A percentile compares a stretch with the other conserved stretches of the same genome.
Evolutionary conservation across 139 green algal species (phyloP).

Genomic region (Ettlia oleoabundans): DNA sequence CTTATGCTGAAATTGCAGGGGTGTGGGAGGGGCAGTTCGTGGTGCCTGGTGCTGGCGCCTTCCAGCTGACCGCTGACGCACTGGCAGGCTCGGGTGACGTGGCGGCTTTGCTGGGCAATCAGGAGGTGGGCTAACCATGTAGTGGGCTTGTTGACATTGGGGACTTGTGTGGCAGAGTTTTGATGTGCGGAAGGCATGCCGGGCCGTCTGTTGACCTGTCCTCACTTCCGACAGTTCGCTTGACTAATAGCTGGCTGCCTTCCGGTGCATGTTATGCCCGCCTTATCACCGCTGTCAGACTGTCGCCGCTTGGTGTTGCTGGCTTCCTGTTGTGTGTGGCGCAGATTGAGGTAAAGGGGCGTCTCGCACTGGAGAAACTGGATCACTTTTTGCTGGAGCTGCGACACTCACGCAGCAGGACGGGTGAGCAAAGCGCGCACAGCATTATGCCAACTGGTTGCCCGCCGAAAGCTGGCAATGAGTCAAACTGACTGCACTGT

Average conservation of each 20-base stretch:
- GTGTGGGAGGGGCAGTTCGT: constrained; percentile 40
- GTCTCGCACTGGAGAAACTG: constrained; percentile 44
- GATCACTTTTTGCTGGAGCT: constrained; percentile 44
- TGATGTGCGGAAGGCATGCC: background rate
- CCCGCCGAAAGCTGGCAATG: no score
- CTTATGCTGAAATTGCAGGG: background rate
- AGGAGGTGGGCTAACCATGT: constrained; percentile 7
- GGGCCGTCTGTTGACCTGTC: background rate
- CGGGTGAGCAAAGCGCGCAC: no score
- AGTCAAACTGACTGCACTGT: no score
- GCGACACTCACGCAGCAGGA: constrained; percentile 28
- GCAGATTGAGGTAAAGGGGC: constrained; percentile 32
- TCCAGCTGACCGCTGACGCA: constrained; percentile 28
- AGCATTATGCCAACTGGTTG: no score
- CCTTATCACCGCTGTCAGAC: no score
- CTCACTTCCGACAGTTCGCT: no score
- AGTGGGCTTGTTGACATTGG: no score
- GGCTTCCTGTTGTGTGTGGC: background rate
- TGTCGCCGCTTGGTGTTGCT: background rate
- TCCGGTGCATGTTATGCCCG: background rate
- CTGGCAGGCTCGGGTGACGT: constrained; percentile 35
- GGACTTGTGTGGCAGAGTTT: background rate
- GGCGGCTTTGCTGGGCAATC: constrained; percentile 31
- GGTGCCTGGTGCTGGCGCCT: constrained; percentile 35
- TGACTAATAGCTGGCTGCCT: no score